phyloP scores from a whole-genome alignment of 2,329 filamentous ascomycete species.

The Ascochyta pisi region DNA sequence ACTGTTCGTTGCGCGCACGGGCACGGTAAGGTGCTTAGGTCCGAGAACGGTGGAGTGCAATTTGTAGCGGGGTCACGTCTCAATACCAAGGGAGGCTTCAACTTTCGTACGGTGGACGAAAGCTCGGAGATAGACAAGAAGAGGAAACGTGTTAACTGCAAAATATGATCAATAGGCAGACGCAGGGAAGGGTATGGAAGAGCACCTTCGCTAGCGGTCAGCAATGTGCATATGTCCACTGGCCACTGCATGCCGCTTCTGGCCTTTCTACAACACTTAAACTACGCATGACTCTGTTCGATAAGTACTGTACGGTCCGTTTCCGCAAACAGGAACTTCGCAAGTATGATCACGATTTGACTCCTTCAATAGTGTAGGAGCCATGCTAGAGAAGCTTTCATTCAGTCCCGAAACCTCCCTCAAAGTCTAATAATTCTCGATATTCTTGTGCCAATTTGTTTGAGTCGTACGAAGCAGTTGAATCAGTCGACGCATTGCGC shows the following conservation, averaged over 20 bases:
- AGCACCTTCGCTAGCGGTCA: neutral
- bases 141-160: neutral
- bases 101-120: neutral
- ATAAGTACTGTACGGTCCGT: neutral
- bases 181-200: neutral
- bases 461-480: conserved; percentile 26
- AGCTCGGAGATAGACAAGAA: neutral
- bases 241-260: neutral
- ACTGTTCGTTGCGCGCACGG: too few species aligned
- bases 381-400: neutral
- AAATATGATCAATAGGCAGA: neutral
- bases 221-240: neutral
- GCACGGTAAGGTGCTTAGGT: neutral
- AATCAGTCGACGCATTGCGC: conserved; percentile 20
- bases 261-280: neutral
- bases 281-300: neutral
- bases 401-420: conserved; percentile 24
- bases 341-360: too few species aligned
- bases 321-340: too few species aligned
- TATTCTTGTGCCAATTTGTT: conserved; percentile 35
- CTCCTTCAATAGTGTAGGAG: neutral
- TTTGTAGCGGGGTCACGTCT: neutral
- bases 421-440: conserved; percentile 30
- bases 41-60: neutral
- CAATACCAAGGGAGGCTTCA: neutral